Evolutionary conservation across 139 green algal genomes (phyloP), one percentile per base, ranked within the genome.

Genomic region (Eudorina sp.): DNA sequence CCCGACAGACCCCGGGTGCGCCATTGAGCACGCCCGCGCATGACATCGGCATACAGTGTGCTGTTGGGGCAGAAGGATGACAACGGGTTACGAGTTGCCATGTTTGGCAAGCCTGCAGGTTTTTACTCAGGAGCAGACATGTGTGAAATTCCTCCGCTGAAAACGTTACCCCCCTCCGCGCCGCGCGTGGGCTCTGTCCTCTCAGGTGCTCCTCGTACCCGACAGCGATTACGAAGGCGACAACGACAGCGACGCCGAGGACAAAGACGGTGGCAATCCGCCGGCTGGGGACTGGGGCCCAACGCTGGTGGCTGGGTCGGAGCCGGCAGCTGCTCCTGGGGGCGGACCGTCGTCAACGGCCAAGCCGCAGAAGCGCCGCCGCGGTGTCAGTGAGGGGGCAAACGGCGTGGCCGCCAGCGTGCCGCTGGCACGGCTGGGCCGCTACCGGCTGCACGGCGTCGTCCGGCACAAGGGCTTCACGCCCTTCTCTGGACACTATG

Each of bases 401-500:
- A 9, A 41, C 43, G 41, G n/a, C 38, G 27, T 14, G 4, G 27
- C 38, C 55, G 2, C 14, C 25, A n/a, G 77, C 18, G 51, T 76
- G 68, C 83, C 68, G 48, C 36, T 88, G 66, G 2, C 21, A 13
- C 36, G 38, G 48, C 38, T 74, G 5, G 82, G 64, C 0, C 64
- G 68, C 46, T 88, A 88, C 68, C 62, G 51, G 34, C 51, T 88
- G 46, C 36, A 60, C 5, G 83, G 83, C 27, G 83, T 88, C 6
- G 83, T 88, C 11, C 83, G 83, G 13, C 83, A 88, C 83, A 81
- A 82, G 83, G 83, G 83, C 25, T 16, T 29, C 16, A 88, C 83
- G 51, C 83, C 83, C 6, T 88, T 82, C 68, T 60, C 27, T 5
- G 83, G 83, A 36, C 83, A 88, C 83, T 88, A 88, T 38, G 83